These are phyloP conservation scores for Quercus dentata DNA, from an alignment of 306 rosid genomes.

Conservation along the genomic window DNA sequence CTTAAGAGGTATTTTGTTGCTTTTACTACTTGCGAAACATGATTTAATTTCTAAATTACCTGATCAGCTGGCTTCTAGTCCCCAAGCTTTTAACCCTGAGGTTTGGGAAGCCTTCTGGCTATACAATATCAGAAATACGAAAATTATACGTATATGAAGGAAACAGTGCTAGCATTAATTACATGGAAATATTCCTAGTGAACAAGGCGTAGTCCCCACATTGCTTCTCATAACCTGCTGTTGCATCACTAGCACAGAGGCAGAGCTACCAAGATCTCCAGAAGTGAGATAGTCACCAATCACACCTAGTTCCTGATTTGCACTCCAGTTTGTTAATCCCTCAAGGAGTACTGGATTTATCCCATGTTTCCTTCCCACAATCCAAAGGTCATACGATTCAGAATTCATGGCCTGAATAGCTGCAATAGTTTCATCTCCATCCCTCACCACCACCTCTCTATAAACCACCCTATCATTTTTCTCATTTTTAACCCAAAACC, in stretches of 20 bases:
- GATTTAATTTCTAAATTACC: too few relatives aligned
- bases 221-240: conserved; percentile 63
- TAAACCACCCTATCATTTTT: conserved; percentile 45
- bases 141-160: too few relatives aligned
- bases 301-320: conserved; percentile 57
- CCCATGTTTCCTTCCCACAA: conserved; percentile 75
- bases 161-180: background rate
- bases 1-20: too few relatives aligned
- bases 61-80: too few relatives aligned
- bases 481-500: conserved; percentile 92
- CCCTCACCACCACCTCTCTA: conserved; percentile 58
- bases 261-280: conserved; percentile 52
- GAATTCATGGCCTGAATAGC: conserved; percentile 50
- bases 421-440: conserved; percentile 61
- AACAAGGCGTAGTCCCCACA: background rate
- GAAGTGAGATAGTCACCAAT: conserved; percentile 74
- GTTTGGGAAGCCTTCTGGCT: too few relatives aligned
- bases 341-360: conserved; percentile 56
- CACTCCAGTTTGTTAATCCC: conserved; percentile 63
- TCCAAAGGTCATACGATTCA: conserved; percentile 51
- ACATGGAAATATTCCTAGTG: background rate
- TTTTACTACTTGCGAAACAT: too few relatives aligned
- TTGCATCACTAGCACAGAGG: conserved; percentile 70
- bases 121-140: too few relatives aligned
- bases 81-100: too few relatives aligned